Base-by-base conservation (phyloP, 176 grass and related monocot species). In the Cocos nucifera region DNA sequence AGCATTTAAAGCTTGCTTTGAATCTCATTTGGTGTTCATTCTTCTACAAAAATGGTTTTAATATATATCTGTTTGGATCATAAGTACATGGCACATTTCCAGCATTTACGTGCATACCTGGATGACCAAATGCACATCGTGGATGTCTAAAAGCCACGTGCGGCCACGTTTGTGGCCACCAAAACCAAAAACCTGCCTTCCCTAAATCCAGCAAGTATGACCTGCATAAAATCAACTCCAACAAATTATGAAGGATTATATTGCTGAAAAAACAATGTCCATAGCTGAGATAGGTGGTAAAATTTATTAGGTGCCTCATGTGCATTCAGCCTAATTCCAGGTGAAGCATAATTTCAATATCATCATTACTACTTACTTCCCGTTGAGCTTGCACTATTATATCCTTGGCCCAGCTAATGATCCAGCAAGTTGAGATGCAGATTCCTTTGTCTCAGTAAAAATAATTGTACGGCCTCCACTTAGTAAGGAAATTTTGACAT, bases 111-210 rank as follows among this genome's bases (percentile, higher is more conserved):
- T 21, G 44, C 24, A 72, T 67, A 98, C 88, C 94, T 93, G 94
- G 77, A 98, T 93, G 79, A 98, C 86, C 64, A 98, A 70, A 63
- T 98, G 88, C 59, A 98, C 94, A 25, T 98, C 94, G 62, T 78
- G 92, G 64, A 98, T 98, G 51, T 98, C 94, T 16, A 93, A n/a
- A n/a, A 73, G 4, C 94, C 94, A 61, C 94, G 79, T 58, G 94
- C 94, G 19, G 94, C 94, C 52, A 98, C 88, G 74, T 93, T 98
- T 72, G 94, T 98, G 59, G 94, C 94, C 79, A 98, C 94, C 69
- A 98, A 73, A 79, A 81, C 79, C 63, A 80, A 75, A 63, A 98
- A 98, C 74, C 78, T 98, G 2, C 94, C 88, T 0, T 76, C 58
- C 74, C 94, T 83, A 61, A 98, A 98, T 74, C 81, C 94, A 89